A percentile compares a stretch with the other conserved stretches of the same genome.
Conservation (phyloP, 768 basidiomycete genomes). For the Lactarius trivialis region DNA sequence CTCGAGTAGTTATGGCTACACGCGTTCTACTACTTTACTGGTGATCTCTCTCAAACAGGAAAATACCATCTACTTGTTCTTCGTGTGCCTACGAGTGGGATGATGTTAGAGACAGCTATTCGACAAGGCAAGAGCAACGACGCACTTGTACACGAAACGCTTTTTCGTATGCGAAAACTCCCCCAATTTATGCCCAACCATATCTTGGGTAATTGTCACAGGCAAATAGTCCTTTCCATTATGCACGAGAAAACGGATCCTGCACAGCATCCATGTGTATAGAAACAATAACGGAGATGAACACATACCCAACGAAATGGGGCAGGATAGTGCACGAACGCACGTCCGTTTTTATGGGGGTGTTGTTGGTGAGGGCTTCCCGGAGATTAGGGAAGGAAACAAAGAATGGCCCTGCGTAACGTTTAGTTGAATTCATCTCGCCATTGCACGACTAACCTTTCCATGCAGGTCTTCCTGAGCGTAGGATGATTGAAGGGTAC, state of each 20-base stretch:
- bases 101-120: neutral
- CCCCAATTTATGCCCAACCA: constrained; percentile 98
- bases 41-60: too few relatives aligned
- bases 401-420: constrained; percentile 77
- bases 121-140: constrained; percentile 23
- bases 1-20: neutral
- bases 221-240: constrained; percentile 90
- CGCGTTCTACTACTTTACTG: too few relatives aligned
- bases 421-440: neutral
- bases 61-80: constrained; percentile 34
- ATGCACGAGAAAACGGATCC: constrained; percentile 86
- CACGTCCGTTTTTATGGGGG: constrained; percentile 84
- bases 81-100: constrained; percentile 32
- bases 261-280: constrained; percentile 28
- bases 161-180: constrained; percentile 92
- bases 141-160: constrained; percentile 79
- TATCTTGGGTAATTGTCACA: constrained; percentile 85
- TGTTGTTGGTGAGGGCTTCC: constrained; percentile 71
- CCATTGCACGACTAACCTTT: constrained; percentile 46
- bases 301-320: constrained; percentile 85
- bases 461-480: constrained; percentile 76
- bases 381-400: constrained; percentile 86
- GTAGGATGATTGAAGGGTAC: constrained; percentile 54
- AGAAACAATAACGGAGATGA: neutral
- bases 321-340: constrained; percentile 90